Conservation (phyloP, 306 rosid species). For the Canavalia ensiformis region DNA sequence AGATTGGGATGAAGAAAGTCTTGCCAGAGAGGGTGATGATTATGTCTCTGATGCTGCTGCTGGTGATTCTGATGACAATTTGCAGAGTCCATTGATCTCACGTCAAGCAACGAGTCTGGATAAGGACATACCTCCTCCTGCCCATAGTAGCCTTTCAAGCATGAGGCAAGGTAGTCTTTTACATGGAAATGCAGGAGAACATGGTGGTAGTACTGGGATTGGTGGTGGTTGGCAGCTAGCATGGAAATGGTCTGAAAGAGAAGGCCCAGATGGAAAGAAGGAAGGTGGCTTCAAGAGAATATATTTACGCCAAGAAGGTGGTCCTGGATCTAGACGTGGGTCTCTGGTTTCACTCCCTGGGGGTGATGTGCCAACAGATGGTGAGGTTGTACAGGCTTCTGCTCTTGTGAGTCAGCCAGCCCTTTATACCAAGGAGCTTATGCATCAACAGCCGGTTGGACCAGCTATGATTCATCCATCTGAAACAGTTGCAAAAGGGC, state of each 20-base stretch:
- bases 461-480: conserved; percentile 89
- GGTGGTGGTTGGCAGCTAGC: conserved; percentile 99
- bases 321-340: conserved; percentile 72
- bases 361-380: conserved; percentile 66
- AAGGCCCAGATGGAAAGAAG: conserved; percentile 77
- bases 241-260: conserved; percentile 93
- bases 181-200: conserved; percentile 70
- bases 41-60: conserved; percentile 73
- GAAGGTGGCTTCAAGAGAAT: conserved; percentile 92
- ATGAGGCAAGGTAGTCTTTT: conserved; percentile 68
- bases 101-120: conserved; percentile 90
- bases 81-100: conserved; percentile 86
- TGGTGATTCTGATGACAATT: conserved; percentile 79
- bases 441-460: conserved; percentile 73
- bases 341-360: conserved; percentile 82
- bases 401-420: conserved; percentile 85
- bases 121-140: conserved; percentile 69
- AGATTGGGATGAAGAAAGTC: conserved; percentile 97
- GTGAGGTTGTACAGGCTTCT: conserved; percentile 75
- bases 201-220: conserved; percentile 78
- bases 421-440: conserved; percentile 72
- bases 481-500: conserved; percentile 66
- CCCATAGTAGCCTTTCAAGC: conserved; percentile 75
- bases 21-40: conserved; percentile 84
- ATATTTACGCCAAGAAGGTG: conserved; percentile 89